Evolutionary conservation across 73 alveolate genomes (phyloP).

Genomic region (Halteria grandinella): DNA sequence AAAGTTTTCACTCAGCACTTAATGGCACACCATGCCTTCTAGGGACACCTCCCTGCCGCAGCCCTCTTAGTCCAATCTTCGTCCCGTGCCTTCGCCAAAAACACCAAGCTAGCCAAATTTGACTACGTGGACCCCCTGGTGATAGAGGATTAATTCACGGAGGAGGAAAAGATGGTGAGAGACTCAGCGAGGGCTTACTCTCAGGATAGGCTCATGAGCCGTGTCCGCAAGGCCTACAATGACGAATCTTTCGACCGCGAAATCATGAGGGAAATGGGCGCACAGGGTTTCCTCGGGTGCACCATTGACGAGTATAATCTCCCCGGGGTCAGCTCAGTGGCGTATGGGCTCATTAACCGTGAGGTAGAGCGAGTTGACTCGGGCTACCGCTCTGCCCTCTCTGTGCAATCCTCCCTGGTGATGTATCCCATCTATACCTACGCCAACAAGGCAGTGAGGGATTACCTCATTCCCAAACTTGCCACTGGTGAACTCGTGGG

Average conservation of each 20-base stretch:
- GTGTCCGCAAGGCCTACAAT: constrained; percentile 71
- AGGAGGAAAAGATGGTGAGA: constrained; percentile 67
- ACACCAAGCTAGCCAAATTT: constrained; percentile 27
- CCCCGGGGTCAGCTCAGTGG: constrained; percentile 89
- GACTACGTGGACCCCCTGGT: constrained; percentile 64
- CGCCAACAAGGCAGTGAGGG: constrained; percentile 75
- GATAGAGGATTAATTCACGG: constrained; percentile 52
- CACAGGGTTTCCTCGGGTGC: constrained; percentile 86
- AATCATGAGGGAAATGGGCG: constrained; percentile 80
- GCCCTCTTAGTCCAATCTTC: no score
- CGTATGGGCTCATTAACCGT: constrained; percentile 83
- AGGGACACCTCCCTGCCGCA: constrained; percentile 1
- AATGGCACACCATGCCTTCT: not conserved
- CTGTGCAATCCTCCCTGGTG: constrained; percentile 89
- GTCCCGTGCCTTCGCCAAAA: constrained; percentile 14
- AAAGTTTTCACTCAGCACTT: not conserved
- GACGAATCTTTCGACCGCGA: constrained; percentile 76
- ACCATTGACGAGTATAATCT: constrained; percentile 82
- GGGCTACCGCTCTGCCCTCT: constrained; percentile 89
- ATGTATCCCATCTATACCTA: constrained; percentile 83
- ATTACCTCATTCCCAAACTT: constrained; percentile 81
- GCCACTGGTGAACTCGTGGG: constrained; percentile 94
- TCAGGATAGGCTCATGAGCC: constrained; percentile 69
- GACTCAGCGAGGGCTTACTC: constrained; percentile 79
- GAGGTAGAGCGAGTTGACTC: constrained; percentile 91